These are phyloP conservation scores for Trichosporon sp. DNA, from an alignment of 1,284 basidiomycete genomes.

Conservation along the genomic window DNA sequence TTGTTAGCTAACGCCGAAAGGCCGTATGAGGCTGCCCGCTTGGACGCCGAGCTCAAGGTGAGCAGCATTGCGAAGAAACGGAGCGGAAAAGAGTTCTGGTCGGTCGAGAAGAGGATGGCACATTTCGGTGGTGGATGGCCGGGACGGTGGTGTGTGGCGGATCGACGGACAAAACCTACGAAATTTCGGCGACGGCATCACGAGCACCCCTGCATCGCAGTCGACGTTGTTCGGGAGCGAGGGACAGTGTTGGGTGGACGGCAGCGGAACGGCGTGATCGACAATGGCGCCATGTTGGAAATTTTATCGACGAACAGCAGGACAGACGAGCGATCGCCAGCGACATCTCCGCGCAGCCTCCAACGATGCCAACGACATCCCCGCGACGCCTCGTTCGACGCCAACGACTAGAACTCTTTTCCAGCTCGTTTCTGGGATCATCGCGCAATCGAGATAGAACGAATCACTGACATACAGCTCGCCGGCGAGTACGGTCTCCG, in stretches of 20 bases:
- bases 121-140: neutral
- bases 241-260: neutral
- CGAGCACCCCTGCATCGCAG: too few species aligned
- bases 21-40: constrained; percentile 94
- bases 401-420: neutral
- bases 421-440: too few species aligned
- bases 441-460: neutral
- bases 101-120: neutral
- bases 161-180: too few species aligned
- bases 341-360: neutral
- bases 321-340: neutral
- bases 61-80: constrained; percentile 21
- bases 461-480: constrained; percentile 57
- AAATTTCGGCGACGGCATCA: too few species aligned
- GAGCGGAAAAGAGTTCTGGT: constrained; percentile 3
- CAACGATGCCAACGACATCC: neutral
- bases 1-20: constrained; percentile 39
- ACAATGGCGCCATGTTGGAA: neutral
- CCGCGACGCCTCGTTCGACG: neutral
- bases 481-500: constrained; percentile 99
- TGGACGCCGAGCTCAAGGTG: constrained; percentile 98
- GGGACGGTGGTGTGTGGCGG: too few species aligned
- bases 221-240: neutral
- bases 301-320: neutral
- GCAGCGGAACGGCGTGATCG: neutral